Conservation (phyloP, 108 stramenopile genomes). For the Schizochytrium sp. region DNA sequence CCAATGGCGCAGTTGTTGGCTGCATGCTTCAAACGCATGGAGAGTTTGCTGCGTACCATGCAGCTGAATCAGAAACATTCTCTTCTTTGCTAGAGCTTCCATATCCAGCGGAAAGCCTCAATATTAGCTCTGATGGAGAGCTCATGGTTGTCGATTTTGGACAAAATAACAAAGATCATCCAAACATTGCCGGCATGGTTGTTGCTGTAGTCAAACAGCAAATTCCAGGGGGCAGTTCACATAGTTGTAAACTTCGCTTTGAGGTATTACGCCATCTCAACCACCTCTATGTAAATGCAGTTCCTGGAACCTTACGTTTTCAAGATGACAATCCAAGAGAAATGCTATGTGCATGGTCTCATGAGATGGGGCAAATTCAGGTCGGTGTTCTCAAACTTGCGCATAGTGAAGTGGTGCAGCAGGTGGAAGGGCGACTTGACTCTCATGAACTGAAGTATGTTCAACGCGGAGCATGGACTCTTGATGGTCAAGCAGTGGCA, state of each 20-base stretch:
- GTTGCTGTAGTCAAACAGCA: not conserved
- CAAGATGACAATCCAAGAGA: not conserved
- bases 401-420: constrained; percentile 45
- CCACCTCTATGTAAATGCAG: not conserved
- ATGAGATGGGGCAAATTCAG: not conserved
- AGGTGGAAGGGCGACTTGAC: not conserved
- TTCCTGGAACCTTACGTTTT: constrained; percentile 20
- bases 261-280: not conserved
- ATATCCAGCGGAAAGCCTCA: not conserved
- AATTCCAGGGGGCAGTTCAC: not conserved
- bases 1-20: not conserved
- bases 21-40: not conserved
- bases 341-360: constrained; percentile 28
- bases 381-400: constrained; percentile 37
- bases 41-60: not conserved
- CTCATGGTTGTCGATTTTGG: constrained; percentile 32
- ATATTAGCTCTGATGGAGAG: not conserved
- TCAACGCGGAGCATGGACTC: not conserved
- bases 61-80: not conserved
- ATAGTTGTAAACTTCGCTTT: not conserved
- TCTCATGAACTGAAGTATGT: not conserved
- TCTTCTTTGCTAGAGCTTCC: not conserved
- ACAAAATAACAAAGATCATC: not conserved
- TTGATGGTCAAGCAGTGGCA: not conserved
- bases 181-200: not conserved